Base-by-base conservation (phyloP, 345 rosid species). In the Geranium brycei region DNA sequence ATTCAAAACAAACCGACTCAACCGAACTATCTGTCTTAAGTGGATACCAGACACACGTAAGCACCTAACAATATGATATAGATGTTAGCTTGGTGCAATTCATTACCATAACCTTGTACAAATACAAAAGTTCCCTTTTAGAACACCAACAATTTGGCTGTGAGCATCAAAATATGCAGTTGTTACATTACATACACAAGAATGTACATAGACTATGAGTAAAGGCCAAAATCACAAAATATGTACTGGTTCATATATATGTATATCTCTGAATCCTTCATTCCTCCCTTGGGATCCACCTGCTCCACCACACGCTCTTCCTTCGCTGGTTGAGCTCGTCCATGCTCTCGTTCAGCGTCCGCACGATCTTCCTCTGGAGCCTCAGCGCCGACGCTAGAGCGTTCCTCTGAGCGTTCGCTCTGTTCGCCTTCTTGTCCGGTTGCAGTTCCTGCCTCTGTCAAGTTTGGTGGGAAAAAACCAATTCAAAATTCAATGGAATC, bases 201-300 rank as follows among this genome's bases (percentile, higher is more conserved):
- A 67, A 76, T 73, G 71, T 76, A 75, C 73, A 71, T 7, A 31
- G 28, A 23, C 28, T 63, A 19, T 18, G 19, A 30, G 4, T 13
- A 19, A 38, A 31, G 23, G 41, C 10, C 41, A 35, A 35, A 35
- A 47, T 10, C 53, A 47, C 53, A 7, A 47, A 47, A 47, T 47
- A 47, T 47, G 53, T 47, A 47, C 53, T 47, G 53, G 14, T 47
- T 8, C 15, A 47, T 7, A 47, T 47, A 30, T 4, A 58, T 30
- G 17, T 51, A 58, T 62, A 61, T 72, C 77, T 63, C 51, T 69
- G 72, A 76, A 70, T 32, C 56, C 40, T 74, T 86, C 81, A 88
- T 67, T 90, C 95, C 73, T 93, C 88, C 70, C 74, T 81, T 10
- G 95, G 97, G 79, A 90, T 93, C 97, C 99, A 93, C 76, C 96